Percentiles rank a stretch among this genome's conserved stretches.
These are phyloP conservation scores for Neurospora pannonica DNA, from an alignment of 495 filamentous ascomycete genomes.

Conservation along the genomic window DNA sequence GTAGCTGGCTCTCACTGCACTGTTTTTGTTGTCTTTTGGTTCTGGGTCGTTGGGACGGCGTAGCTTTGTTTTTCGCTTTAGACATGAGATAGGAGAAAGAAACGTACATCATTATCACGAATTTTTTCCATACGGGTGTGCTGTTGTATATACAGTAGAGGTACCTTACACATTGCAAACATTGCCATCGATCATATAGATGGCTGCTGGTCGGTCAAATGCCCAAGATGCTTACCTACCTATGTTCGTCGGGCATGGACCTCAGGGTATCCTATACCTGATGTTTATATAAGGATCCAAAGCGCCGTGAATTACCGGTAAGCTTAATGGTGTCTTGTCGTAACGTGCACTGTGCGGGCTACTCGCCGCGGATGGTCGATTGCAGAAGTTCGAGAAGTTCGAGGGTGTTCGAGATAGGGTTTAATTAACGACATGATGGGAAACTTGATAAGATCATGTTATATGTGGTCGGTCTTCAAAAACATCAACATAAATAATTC, in stretches of 20 bases:
- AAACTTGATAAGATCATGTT: too few relatives aligned
- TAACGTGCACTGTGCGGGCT: slow-evolving; percentile 65
- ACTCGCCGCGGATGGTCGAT: background rate
- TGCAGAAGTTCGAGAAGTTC: too few relatives aligned
- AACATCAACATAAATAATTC: background rate
- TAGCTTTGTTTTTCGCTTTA: background rate
- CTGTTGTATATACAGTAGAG: background rate
- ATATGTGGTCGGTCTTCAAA: too few relatives aligned
- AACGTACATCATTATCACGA: background rate
- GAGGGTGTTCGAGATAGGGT: too few relatives aligned
- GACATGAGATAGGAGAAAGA: background rate
- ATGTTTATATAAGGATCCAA: slow-evolving; percentile 92
- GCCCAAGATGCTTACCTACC: background rate
- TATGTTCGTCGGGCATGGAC: background rate
- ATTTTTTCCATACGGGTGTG: background rate
- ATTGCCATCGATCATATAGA: background rate
- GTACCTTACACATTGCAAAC: background rate
- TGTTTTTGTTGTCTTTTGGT: background rate
- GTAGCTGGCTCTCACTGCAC: background rate
- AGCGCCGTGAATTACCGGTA: slow-evolving; percentile 89
- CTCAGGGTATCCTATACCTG: slow-evolving; percentile 41
- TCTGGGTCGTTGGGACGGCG: background rate
- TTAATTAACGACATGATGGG: too few relatives aligned
- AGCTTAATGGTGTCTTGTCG: slow-evolving; percentile 91
- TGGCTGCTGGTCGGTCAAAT: background rate